Conservation (phyloP, 1,284 basidiomycete genomes). For the Phlebopus sp. region DNA sequence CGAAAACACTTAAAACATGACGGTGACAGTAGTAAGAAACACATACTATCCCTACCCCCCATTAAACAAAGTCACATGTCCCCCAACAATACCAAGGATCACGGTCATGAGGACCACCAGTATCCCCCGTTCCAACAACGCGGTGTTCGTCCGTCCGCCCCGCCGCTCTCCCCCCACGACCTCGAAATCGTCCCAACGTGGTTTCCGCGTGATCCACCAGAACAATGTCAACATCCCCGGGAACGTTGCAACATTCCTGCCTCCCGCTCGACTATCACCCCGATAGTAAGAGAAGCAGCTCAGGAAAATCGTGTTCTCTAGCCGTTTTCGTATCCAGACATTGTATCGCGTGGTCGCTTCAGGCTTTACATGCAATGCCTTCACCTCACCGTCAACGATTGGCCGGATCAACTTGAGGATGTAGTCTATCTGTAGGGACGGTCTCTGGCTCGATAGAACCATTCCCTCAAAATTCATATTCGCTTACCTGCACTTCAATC, state of each 20-base stretch:
- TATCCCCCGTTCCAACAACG: neutral
- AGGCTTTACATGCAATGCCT: constrained; percentile 41
- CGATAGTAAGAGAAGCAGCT: constrained; percentile 52
- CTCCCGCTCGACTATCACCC: constrained; percentile 27
- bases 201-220: constrained; percentile 46
- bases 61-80: neutral
- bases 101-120: neutral
- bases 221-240: constrained; percentile 46
- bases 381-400: constrained; percentile 42
- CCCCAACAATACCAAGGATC: neutral
- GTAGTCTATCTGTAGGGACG: constrained; percentile 39
- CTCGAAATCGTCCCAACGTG: constrained; percentile 40
- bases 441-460: constrained; percentile 2
- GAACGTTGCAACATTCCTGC: constrained; percentile 44
- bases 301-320: constrained; percentile 45
- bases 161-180: constrained; percentile 14
- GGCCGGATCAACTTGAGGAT: constrained; percentile 47
- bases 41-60: too few relatives aligned
- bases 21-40: neutral
- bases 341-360: constrained; percentile 44
- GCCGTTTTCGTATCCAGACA: constrained; percentile 43
- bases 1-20: too few relatives aligned
- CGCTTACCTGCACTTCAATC: constrained; percentile 47
- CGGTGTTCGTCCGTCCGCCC: constrained; percentile 2
- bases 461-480: neutral